phyloP scores from a whole-genome alignment of 2,329 filamentous ascomycete genomes.

The Chaetomiaceae sp. region DNA sequence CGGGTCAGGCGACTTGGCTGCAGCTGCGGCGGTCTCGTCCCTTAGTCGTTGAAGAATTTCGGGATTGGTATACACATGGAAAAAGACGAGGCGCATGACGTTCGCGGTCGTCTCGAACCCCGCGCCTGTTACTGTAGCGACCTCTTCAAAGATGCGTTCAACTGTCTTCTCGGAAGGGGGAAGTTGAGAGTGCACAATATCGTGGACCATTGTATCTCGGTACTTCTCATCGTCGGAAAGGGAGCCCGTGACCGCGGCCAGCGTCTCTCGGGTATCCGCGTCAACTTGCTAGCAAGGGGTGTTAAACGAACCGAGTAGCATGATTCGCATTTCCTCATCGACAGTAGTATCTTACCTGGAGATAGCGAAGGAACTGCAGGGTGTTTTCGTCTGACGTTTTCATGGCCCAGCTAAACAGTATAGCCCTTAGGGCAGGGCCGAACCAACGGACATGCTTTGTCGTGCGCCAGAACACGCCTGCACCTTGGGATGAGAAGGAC shows the following conservation, averaged over 20 bases:
- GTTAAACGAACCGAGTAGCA: too few relatives aligned
- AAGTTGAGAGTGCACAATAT: not conserved
- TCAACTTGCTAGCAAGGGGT: not conserved
- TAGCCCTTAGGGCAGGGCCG: constrained; percentile 11
- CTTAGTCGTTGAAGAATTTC: not conserved
- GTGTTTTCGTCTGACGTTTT: not conserved
- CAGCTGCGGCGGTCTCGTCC: not conserved
- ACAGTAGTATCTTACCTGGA: not conserved
- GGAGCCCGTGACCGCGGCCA: not conserved
- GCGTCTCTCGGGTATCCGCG: not conserved
- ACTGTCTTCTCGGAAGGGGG: not conserved
- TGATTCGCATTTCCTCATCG: too few relatives aligned
- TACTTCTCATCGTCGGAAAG: not conserved
- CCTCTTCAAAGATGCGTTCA: not conserved
- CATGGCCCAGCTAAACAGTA: constrained; percentile 4
- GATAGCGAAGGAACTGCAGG: not conserved
- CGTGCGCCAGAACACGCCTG: constrained; percentile 13
- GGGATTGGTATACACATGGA: not conserved
- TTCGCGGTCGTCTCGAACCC: not conserved
- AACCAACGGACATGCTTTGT: constrained; percentile 21
- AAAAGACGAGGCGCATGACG: not conserved
- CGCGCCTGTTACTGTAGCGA: not conserved
- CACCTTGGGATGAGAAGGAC: constrained; percentile 5
- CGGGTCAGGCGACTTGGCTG: not conserved
- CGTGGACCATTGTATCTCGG: not conserved